Conservation (phyloP, 2,329 filamentous ascomycete species). For the Thelonectria discophora region DNA sequence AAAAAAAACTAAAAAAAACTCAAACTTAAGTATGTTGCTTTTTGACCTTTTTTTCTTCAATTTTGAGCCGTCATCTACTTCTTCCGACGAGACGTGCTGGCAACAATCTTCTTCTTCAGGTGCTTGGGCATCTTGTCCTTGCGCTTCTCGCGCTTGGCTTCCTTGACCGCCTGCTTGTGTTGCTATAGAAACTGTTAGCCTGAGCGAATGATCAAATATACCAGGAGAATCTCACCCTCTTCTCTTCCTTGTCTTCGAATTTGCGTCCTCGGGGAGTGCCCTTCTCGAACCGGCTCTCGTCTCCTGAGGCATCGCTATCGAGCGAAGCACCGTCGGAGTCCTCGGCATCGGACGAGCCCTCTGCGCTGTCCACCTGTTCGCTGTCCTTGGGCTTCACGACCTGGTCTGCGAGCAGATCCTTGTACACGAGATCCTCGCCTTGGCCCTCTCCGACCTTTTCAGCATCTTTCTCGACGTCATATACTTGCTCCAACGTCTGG, state of each 20-base stretch:
- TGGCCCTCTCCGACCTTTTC: constrained; percentile 78
- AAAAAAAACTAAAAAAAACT: not conserved
- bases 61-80: constrained; percentile 53
- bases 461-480: constrained; percentile 92
- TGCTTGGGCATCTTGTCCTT: constrained; percentile 97
- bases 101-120: constrained; percentile 88
- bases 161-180: constrained; percentile 92
- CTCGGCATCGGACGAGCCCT: constrained; percentile 49
- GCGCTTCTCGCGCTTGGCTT: constrained; percentile 92
- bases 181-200: constrained; percentile 47
- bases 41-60: constrained; percentile 3
- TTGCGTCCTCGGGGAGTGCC: constrained; percentile 79
- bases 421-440: constrained; percentile 83
- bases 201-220: not conserved
- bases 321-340: constrained; percentile 61
- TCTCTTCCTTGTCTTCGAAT: constrained; percentile 91
- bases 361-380: constrained; percentile 50
- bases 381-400: constrained; percentile 54
- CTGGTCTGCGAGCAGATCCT: constrained; percentile 80
- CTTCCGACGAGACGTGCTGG: constrained; percentile 68
- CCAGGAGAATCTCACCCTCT: constrained; percentile 65
- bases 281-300: constrained; percentile 69
- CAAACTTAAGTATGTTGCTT: not conserved
- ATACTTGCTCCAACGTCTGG: constrained; percentile 93
- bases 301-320: constrained; percentile 53